Evolutionary conservation across 2,329 filamentous ascomycete genomes (phyloP).

Genomic region (Coniochaeta sp.): DNA sequence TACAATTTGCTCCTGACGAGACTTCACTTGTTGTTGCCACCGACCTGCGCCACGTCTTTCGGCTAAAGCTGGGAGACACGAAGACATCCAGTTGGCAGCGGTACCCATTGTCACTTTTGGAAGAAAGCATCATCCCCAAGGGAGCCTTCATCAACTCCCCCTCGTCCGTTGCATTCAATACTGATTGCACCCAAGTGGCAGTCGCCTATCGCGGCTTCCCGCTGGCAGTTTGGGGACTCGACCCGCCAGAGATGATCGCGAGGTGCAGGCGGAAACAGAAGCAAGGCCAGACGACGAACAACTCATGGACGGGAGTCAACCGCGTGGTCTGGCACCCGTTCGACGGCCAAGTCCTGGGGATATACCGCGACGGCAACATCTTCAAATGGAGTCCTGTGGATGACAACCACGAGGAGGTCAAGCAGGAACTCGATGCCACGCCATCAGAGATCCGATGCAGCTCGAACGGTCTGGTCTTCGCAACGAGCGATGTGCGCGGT

Average conservation of each 20-base stretch:
- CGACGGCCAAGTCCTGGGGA: conserved; percentile 12
- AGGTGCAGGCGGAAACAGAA: conserved; percentile 10
- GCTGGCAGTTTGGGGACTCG: conserved; percentile 12
- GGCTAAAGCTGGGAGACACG: background rate
- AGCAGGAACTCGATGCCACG: conserved; percentile 3
- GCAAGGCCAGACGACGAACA: conserved; percentile 4
- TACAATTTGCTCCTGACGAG: conserved; percentile 8
- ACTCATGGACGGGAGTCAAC: background rate
- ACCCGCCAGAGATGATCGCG: conserved; percentile 13
- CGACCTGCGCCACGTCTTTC: conserved; percentile 7
- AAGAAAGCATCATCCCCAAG: conserved; percentile 9
- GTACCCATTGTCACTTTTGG: conserved; percentile 4
- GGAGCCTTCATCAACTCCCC: conserved; percentile 9
- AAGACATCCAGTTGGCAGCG: background rate
- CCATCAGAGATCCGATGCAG: conserved; percentile 6
- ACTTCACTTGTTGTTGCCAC: conserved; percentile 6
- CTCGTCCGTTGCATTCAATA: conserved; percentile 11
- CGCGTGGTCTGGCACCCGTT: conserved; percentile 16
- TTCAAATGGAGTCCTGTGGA: conserved; percentile 18
- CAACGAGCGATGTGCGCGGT: conserved; percentile 10
- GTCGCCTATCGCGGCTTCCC: conserved; percentile 11
- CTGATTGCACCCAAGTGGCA: conserved; percentile 13
- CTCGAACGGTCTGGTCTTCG: conserved; percentile 12
- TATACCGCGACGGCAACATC: conserved; percentile 13
- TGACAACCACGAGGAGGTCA: conserved; percentile 13